These are phyloP conservation scores for Choiromyces venosus DNA, from an alignment of 495 filamentous ascomycete genomes.

Conservation along the genomic window DNA sequence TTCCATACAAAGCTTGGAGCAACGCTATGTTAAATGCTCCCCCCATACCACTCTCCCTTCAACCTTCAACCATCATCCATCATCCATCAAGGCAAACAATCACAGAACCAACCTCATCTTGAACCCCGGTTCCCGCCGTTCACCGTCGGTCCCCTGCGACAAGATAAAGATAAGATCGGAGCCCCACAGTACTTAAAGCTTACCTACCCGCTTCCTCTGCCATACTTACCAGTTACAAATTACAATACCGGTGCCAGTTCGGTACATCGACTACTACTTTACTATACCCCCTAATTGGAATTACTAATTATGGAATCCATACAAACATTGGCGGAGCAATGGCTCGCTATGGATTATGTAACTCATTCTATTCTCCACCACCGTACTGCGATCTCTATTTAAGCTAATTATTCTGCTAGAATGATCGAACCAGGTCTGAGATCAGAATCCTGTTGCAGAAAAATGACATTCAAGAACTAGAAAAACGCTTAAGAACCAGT, in stretches of 20 bases:
- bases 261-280: neutral
- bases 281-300: neutral
- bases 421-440: slow-evolving; percentile 54
- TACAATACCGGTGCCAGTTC: neutral
- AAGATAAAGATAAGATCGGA: slow-evolving; percentile 17
- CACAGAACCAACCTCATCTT: neutral
- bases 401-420: slow-evolving; percentile 41
- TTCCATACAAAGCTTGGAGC: neutral
- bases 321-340: slow-evolving; percentile 43
- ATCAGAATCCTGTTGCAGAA: slow-evolving; percentile 53
- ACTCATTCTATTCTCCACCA: slow-evolving; percentile 1
- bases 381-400: neutral
- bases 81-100: neutral
- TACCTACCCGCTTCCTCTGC: neutral
- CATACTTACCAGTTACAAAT: neutral
- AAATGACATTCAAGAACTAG: slow-evolving; percentile 51
- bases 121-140: neutral
- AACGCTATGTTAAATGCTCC: too few species aligned
- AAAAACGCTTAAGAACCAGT: slow-evolving; percentile 54
- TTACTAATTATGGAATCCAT: slow-evolving; percentile 18
- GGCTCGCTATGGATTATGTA: slow-evolving; percentile 62
- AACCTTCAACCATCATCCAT: too few species aligned
- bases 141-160: neutral
- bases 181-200: neutral
- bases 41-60: neutral